Percentiles rank a stretch among this genome's conserved stretches.
These are phyloP conservation scores for Coniochaeta sp. DNA, from an alignment of 2,329 filamentous ascomycete species.

Conservation along the genomic window DNA sequence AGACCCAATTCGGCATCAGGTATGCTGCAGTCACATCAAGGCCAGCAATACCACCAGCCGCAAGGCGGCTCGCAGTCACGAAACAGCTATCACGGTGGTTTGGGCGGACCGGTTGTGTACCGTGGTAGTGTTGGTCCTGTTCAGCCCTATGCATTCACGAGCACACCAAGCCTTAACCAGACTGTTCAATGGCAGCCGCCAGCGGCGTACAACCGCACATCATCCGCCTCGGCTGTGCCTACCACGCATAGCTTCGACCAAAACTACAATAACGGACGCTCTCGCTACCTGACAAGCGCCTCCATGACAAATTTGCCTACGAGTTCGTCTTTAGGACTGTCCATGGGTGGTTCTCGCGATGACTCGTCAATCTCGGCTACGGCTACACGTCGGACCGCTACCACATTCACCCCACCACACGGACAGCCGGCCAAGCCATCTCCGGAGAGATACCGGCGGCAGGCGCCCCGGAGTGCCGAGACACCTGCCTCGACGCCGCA, in stretches of 20 bases:
- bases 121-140: slow-evolving; percentile 52
- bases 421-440: slow-evolving; percentile 58
- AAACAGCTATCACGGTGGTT: slow-evolving; percentile 43
- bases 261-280: slow-evolving; percentile 18
- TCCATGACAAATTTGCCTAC: slow-evolving; percentile 33
- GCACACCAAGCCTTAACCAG: slow-evolving; percentile 58
- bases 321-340: slow-evolving; percentile 25
- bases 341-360: slow-evolving; percentile 39
- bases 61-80: slow-evolving; percentile 34
- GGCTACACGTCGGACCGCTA: slow-evolving; percentile 35
- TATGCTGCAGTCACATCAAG: slow-evolving; percentile 48
- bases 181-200: slow-evolving; percentile 44
- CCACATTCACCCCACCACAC: slow-evolving; percentile 31
- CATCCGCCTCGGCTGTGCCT: slow-evolving; percentile 36
- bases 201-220: slow-evolving; percentile 25
- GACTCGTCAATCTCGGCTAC: slow-evolving; percentile 39
- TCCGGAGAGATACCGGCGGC: slow-evolving; percentile 77
- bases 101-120: slow-evolving; percentile 37
- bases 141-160: slow-evolving; percentile 71
- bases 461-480: slow-evolving; percentile 48
- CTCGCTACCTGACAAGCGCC: slow-evolving; percentile 25
- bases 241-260: slow-evolving; percentile 30
- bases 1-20: slow-evolving; percentile 59
- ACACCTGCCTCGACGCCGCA: slow-evolving; percentile 25
- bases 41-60: slow-evolving; percentile 44